Percentiles rank a stretch among this genome's conserved stretches.
Evolutionary conservation across 768 basidiomycete species (phyloP).

Genomic region (Kwoniella heveanensis): DNA sequence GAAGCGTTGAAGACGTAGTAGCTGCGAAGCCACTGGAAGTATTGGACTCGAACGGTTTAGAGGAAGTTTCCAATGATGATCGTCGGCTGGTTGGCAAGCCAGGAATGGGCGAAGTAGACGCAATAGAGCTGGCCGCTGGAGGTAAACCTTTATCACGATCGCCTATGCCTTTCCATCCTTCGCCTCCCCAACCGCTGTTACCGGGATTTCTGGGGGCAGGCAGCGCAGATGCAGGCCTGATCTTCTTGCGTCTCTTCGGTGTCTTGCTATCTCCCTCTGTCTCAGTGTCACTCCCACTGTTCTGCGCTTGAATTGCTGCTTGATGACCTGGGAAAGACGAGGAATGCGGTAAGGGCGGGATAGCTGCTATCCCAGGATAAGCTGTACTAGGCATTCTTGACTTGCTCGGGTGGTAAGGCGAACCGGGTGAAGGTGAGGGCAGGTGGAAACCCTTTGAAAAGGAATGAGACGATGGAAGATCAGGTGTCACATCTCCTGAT

Average conservation of each 20-base stretch:
- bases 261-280: slow-evolving; percentile 29
- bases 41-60: neutral
- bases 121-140: neutral
- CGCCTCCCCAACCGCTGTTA: slow-evolving; percentile 2
- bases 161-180: slow-evolving; percentile 24
- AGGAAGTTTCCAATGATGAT: neutral
- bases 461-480: slow-evolving; percentile 24
- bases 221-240: slow-evolving; percentile 39
- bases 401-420: slow-evolving; percentile 35
- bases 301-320: neutral
- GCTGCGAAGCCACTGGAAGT: slow-evolving; percentile 3
- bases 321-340: slow-evolving; percentile 30
- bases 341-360: slow-evolving; percentile 42
- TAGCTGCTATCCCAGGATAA: neutral
- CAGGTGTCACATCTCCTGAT: slow-evolving; percentile 10
- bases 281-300: slow-evolving; percentile 35
- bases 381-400: slow-evolving; percentile 1
- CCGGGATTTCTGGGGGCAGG: slow-evolving; percentile 25
- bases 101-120: neutral
- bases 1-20: slow-evolving; percentile 31
- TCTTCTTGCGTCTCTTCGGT: slow-evolving; percentile 30
- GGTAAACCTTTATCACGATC: neutral
- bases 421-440: slow-evolving; percentile 44
- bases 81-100: slow-evolving; percentile 13
- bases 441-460: slow-evolving; percentile 49